Conservation (phyloP, 257 asterid genomes). For the Agastache rugosa region DNA sequence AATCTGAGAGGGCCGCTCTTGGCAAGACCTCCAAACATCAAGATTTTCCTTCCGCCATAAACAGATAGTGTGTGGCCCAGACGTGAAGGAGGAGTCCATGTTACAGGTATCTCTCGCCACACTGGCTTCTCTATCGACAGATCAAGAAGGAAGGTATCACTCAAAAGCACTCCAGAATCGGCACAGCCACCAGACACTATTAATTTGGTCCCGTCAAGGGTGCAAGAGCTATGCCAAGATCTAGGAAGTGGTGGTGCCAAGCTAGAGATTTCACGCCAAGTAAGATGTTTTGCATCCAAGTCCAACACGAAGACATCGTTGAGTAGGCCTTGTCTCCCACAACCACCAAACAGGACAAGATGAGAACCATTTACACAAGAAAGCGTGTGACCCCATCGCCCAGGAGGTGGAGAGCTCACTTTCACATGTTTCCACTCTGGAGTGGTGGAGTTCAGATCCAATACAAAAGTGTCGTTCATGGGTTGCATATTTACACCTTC, state of each 20-base stretch:
- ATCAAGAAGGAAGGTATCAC: constrained; percentile 82
- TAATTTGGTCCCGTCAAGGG: constrained; percentile 87
- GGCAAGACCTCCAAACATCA: constrained; percentile 91
- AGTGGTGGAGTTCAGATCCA: constrained; percentile 73
- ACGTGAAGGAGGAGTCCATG: constrained; percentile 92
- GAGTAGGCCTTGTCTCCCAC: constrained; percentile 86
- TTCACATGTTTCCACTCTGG: constrained; percentile 80
- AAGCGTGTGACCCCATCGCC: constrained; percentile 93
- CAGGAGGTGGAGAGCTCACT: constrained; percentile 91
- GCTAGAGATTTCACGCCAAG: constrained; percentile 89
- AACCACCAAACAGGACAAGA: constrained; percentile 87
- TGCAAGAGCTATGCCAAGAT: constrained; percentile 97
- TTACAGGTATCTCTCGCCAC: constrained; percentile 84
- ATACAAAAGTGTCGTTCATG: constrained; percentile 83
- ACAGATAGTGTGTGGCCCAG: constrained; percentile 81
- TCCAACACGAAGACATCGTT: constrained; percentile 87
- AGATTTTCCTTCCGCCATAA: constrained; percentile 76
- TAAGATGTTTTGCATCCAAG: constrained; percentile 78
- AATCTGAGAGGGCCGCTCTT: constrained; percentile 81
- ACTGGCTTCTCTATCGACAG: constrained; percentile 76
- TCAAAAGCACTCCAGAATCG: constrained; percentile 84
- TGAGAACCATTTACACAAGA: constrained; percentile 87
- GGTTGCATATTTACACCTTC: constrained; percentile 98
- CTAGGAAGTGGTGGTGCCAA: constrained; percentile 90
- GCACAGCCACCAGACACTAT: constrained; percentile 94